Evolutionary conservation across 371 early-diverging fungal genomes (phyloP), one percentile per base, ranked within the genome.

Genomic region (Mortierella sp.): DNA sequence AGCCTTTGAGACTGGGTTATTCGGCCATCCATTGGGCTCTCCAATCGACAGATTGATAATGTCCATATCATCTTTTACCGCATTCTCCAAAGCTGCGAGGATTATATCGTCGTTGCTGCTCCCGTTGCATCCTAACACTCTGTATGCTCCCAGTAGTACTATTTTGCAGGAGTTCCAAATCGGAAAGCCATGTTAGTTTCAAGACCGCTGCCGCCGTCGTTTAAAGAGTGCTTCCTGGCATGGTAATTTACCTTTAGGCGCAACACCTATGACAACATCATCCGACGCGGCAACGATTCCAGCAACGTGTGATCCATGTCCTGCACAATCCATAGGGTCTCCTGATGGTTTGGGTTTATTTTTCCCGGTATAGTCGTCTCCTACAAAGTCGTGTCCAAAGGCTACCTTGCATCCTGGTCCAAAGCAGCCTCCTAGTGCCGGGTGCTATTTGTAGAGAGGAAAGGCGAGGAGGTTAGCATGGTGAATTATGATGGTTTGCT

Each of bases 41-140:
- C 84, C 95, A 50, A 95, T 74, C 64, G 93, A 93, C 81, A 95
- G 78, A 81, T 91, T 93, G 77, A 93, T 88, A 24, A 93, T 83
- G 71, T 92, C 91, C 92, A 94, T 93, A 16, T 93, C 90, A 76
- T 96, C 96, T 0, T 81, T 80, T 69, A 88, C 91, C 0, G 97
- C 97, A 21, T 67, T 67, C 37, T 93, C 94, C 90, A 96, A 90
- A 0, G 96, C 96, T 55, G 91, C 90, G 55, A 95, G 88, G 21
- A 97, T 92, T 19, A 94, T 81, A 73, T 96, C 96, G 61, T 91
- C 90, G 0, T 93, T 89, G 43, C 93, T 93, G 74, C 90, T 90
- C 11, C 84, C 81, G 14, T 72, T 77, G 57, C 86, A 86, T 21
- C 86, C 86, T 10, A 86, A 28, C 0, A 86, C 77, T n/a, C 80